These are phyloP conservation scores for Elongisporangium anandrum DNA, from an alignment of 352 stramenopile genomes.

Conservation along the genomic window DNA sequence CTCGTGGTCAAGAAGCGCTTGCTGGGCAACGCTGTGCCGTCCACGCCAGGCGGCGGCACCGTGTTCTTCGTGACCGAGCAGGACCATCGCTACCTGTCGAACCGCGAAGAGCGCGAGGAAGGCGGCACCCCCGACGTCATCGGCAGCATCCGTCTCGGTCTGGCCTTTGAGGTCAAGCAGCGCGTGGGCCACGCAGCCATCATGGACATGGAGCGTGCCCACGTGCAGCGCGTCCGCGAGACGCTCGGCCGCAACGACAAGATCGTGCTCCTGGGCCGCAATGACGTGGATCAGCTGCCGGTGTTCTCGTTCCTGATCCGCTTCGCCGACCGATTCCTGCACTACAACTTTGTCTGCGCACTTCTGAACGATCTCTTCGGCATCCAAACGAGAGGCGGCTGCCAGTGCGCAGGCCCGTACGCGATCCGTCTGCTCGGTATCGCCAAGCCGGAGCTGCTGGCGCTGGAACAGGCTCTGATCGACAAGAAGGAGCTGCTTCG, in stretches of 20 bases:
- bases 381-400: slow-evolving; percentile 63
- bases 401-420: slow-evolving; percentile 93
- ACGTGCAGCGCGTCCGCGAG: slow-evolving; percentile 28
- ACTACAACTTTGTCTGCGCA: slow-evolving; percentile 98
- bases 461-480: slow-evolving; percentile 83
- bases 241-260: slow-evolving; percentile 45
- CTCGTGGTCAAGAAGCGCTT: slow-evolving; percentile 94
- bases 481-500: slow-evolving; percentile 91
- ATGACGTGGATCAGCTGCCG: slow-evolving; percentile 67
- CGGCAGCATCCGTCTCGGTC: slow-evolving; percentile 88
- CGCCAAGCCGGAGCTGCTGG: slow-evolving; percentile 47
- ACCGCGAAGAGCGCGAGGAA: slow-evolving; percentile 88
- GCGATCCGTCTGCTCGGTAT: slow-evolving; percentile 91
- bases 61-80: slow-evolving; percentile 57
- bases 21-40: slow-evolving; percentile 54
- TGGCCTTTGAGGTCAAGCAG: slow-evolving; percentile 91
- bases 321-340: slow-evolving; percentile 87
- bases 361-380: slow-evolving; percentile 98
- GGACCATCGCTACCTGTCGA: slow-evolving; percentile 65
- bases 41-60: slow-evolving; percentile 37
- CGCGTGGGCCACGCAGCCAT: slow-evolving; percentile 47
- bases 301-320: slow-evolving; percentile 95
- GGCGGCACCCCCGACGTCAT: slow-evolving; percentile 95
- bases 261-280: slow-evolving; percentile 88
- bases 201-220: slow-evolving; percentile 37